These are phyloP conservation scores for Globisporangium sylvaticum DNA, from an alignment of 352 stramenopile species.

Conservation along the genomic window DNA sequence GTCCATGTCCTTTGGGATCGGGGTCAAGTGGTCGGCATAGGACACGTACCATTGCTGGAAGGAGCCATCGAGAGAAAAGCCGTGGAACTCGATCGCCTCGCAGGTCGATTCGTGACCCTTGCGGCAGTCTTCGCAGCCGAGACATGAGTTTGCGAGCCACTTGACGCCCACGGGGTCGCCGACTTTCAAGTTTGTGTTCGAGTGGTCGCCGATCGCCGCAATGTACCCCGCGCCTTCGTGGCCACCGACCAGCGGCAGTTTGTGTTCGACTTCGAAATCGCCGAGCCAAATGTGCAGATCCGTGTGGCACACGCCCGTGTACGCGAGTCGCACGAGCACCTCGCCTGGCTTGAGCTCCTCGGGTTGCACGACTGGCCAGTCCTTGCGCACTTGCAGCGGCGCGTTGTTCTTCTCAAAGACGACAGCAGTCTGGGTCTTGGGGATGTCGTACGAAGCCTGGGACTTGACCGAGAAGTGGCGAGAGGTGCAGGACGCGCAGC, in stretches of 20 bases:
- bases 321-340: constrained; percentile 47
- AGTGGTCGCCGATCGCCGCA: no score
- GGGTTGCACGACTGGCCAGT: constrained; percentile 46
- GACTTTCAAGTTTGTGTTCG: no score
- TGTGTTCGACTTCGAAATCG: no score
- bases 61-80: no score
- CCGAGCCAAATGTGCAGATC: constrained; percentile 10
- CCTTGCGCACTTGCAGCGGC: constrained; percentile 38
- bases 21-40: constrained; percentile 25
- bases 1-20: constrained; percentile 53
- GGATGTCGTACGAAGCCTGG: constrained; percentile 39
- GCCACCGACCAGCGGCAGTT: no score
- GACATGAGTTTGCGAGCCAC: no score
- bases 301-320: constrained; percentile 49
- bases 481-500: constrained; percentile 16
- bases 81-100: no score
- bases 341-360: constrained; percentile 39
- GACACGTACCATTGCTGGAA: no score
- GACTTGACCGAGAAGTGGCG: constrained; percentile 32
- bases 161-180: no score
- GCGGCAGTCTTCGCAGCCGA: no score
- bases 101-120: no score
- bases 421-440: constrained; percentile 44
- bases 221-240: no score
- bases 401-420: constrained; percentile 46